Evolutionary conservation across 202 grass and related monocot species (phyloP), one percentile per base, ranked within the genome.

Genomic region (Cymbopogon flexuosus): DNA sequence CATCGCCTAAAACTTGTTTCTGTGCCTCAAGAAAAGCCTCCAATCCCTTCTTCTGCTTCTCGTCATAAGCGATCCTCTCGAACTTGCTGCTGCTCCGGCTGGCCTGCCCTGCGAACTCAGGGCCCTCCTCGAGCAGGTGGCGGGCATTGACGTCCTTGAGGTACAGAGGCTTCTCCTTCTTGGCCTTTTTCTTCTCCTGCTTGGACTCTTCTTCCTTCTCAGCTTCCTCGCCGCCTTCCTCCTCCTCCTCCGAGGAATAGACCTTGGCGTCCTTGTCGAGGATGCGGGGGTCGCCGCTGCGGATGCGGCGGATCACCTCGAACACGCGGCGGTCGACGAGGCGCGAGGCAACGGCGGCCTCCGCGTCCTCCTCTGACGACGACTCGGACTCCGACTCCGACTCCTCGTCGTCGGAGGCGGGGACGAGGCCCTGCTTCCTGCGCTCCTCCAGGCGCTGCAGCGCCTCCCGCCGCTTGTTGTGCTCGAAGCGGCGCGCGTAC

Each of bases 401-500:
- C 1, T 40, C 45, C 8, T 68, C 83, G 8, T 9, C 77, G 4
- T 84, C 81, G 9, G 72, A 79, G 2, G 58, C 65, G 4, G 78
- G 15, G 5, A 75, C 72, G 6, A 76, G 57, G 27, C 91, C 91
- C 27, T 88, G 35, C 85, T 84, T 94, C 89, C 86, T 89, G 75
- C 76, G 79, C 66, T 94, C 86, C 75, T 92, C 86, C 0, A 81
- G 83, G 37, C 85, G 73, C 56, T 94, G 88, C 45, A 84, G 49
- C 47, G 81, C 91, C 85, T 94, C 89, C n/a, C 91, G 91, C 71
- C 72, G 77, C 86, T 97, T 94, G 81, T 92, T 97, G 88, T 97
- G 89, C 81, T 97, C 91, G 59, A 89, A 87, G 33, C 84, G 75
- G 61, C 87, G 91, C 0, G 84, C 88, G 62, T 87, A 97, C 51